Evolutionary conservation across 441 rosid genomes (phyloP).

Genomic region (Erodium trifolium): DNA sequence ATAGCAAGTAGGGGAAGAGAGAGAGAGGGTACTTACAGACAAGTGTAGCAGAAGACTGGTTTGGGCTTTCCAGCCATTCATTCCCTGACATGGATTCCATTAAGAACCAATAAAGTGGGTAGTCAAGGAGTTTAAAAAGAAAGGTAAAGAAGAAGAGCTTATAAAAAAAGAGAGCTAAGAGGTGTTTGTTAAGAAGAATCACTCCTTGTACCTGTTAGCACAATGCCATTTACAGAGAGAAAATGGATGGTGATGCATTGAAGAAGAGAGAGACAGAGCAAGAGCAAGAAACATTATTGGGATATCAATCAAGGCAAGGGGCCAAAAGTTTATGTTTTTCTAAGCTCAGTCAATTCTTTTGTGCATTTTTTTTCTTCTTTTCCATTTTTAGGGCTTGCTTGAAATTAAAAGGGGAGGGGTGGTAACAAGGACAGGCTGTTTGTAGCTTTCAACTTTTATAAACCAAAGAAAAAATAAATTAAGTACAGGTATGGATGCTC

Average conservation of each 20-base stretch:
- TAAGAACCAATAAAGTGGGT: slow-evolving; percentile 20
- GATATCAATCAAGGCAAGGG: too few relatives aligned
- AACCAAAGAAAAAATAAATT: slow-evolving; percentile 13
- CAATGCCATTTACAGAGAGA: slow-evolving; percentile 18
- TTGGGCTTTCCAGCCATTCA: slow-evolving; percentile 29
- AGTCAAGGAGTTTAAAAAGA: slow-evolving; percentile 5
- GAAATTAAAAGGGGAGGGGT: slow-evolving; percentile 15
- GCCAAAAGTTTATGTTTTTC: slow-evolving; percentile 10
- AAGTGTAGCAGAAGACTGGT: slow-evolving; percentile 25
- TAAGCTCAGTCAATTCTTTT: neutral
- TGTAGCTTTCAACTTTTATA: slow-evolving; percentile 30
- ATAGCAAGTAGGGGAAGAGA: neutral
- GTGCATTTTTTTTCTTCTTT: neutral
- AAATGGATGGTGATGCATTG: slow-evolving; percentile 16
- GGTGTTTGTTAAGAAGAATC: slow-evolving; percentile 15
- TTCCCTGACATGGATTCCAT: slow-evolving; percentile 45
- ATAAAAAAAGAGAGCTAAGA: slow-evolving; percentile 1
- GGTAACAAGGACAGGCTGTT: slow-evolving; percentile 33
- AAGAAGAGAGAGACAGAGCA: slow-evolving; percentile 14
- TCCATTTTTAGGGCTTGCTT: slow-evolving; percentile 27
- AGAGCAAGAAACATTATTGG: slow-evolving; percentile 9
- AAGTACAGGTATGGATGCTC: slow-evolving; percentile 29
- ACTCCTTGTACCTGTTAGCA: slow-evolving; percentile 18
- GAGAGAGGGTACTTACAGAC: slow-evolving; percentile 27
- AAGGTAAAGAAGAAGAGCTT: neutral